These are phyloP conservation scores for Cymbopogon flexuosus DNA, from an alignment of 202 grass and related monocot species.

Conservation along the genomic window DNA sequence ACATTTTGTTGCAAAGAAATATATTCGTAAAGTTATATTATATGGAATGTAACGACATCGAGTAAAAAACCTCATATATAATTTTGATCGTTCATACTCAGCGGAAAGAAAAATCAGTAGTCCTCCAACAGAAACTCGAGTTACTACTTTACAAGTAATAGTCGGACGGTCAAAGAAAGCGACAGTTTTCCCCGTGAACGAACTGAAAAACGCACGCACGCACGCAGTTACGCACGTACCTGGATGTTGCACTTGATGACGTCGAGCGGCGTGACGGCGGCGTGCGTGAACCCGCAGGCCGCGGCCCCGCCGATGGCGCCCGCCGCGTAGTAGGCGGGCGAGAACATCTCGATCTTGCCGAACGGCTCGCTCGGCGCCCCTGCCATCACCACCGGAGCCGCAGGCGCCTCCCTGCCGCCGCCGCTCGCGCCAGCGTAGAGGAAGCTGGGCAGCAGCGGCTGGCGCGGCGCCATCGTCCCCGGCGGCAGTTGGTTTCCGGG, in stretches of 20 bases:
- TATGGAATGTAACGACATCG: too few species aligned
- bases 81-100: too few species aligned
- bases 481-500: not conserved
- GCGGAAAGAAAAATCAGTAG: too few species aligned
- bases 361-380: slow-evolving; percentile 58
- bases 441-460: slow-evolving; percentile 54
- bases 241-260: slow-evolving; percentile 98
- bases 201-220: too few species aligned
- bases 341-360: slow-evolving; percentile 73
- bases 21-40: too few species aligned
- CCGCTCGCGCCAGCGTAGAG: slow-evolving; percentile 24
- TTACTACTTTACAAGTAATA: too few species aligned
- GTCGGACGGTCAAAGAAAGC: too few species aligned
- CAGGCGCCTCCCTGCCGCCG: not conserved
- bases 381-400: slow-evolving; percentile 12
- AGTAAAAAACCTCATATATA: too few species aligned
- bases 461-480: slow-evolving; percentile 29
- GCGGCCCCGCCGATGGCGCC: slow-evolving; percentile 60
- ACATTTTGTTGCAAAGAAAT: too few species aligned
- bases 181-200: too few species aligned
- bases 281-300: slow-evolving; percentile 74
- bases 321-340: slow-evolving; percentile 65
- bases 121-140: too few species aligned
- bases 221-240: slow-evolving; percentile 25
- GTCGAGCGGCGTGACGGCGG: slow-evolving; percentile 84